A percentile compares a stretch with the other conserved stretches of the same genome.
Conservation (phyloP, 208 protist species). For the Trichomonas gallinae region DNA sequence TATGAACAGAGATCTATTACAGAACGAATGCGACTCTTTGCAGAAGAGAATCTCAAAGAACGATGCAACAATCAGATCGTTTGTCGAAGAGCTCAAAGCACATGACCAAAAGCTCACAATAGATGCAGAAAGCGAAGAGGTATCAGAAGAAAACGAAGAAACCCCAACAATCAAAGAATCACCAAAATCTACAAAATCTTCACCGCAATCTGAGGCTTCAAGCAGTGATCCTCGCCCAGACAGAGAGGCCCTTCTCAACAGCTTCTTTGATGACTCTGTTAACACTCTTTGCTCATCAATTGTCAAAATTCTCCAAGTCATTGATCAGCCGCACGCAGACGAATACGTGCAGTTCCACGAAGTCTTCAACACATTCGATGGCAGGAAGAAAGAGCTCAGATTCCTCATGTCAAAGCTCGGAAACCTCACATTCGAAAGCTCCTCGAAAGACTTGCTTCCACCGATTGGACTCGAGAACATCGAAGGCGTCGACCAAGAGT, state of each 20-base stretch:
- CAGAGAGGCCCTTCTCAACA: background rate
- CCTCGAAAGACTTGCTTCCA: background rate
- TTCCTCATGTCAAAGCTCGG: background rate
- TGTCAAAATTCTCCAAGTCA: background rate
- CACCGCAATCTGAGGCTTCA: no score
- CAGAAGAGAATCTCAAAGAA: background rate
- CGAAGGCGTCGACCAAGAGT: background rate
- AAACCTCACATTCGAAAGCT: background rate
- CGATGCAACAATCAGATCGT: background rate
- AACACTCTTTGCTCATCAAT: background rate
- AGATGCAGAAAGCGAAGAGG: background rate
- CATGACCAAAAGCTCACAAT: background rate
- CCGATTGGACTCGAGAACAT: background rate
- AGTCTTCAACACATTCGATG: background rate
- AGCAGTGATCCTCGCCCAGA: background rate
- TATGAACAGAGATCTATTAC: background rate
- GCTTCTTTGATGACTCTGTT: conserved; percentile 13
- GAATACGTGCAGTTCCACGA: background rate
- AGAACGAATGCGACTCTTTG: background rate
- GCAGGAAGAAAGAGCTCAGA: background rate
- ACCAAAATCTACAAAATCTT: no score
- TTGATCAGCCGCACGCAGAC: background rate
- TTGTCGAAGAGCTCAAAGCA: background rate
- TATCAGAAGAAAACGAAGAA: background rate
- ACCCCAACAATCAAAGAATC: background rate